These are phyloP conservation scores for Fraxinus angustifolia DNA, from an alignment of 305 asterid species.

Conservation along the genomic window DNA sequence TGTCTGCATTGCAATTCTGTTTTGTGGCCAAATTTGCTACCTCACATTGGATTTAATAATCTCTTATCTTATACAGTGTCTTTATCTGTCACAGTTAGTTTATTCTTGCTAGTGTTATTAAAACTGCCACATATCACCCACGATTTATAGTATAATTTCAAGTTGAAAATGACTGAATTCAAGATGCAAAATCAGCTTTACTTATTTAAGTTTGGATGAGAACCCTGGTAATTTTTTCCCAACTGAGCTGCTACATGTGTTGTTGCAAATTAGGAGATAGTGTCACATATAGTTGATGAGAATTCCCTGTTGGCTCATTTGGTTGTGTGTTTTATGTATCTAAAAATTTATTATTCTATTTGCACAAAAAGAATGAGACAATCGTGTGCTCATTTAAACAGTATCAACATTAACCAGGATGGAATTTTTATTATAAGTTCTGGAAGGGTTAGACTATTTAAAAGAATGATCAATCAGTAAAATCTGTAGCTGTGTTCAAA, in stretches of 20 bases:
- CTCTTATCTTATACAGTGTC: background rate
- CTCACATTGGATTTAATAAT: background rate
- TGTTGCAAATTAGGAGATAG: background rate
- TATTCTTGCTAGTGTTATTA: background rate
- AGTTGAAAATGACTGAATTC: background rate
- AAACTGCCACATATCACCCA: background rate
- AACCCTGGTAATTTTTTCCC: background rate
- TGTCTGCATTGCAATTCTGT: background rate
- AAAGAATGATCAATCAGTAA: background rate
- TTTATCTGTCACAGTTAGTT: background rate
- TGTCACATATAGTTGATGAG: background rate
- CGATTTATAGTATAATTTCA: background rate
- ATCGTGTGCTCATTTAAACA: background rate
- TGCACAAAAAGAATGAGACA: background rate
- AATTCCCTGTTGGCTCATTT: background rate
- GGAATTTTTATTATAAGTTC: background rate
- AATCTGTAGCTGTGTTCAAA: background rate
- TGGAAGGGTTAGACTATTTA: background rate
- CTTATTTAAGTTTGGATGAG: background rate
- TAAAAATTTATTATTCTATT: background rate
- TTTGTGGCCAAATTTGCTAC: background rate
- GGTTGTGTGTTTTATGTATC: background rate
- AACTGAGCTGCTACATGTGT: background rate
- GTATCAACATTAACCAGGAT: background rate
- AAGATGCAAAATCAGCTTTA: background rate